phyloP scores from a whole-genome alignment of 2,329 filamentous ascomycete species.

The Diaporthe citrichinensis region DNA sequence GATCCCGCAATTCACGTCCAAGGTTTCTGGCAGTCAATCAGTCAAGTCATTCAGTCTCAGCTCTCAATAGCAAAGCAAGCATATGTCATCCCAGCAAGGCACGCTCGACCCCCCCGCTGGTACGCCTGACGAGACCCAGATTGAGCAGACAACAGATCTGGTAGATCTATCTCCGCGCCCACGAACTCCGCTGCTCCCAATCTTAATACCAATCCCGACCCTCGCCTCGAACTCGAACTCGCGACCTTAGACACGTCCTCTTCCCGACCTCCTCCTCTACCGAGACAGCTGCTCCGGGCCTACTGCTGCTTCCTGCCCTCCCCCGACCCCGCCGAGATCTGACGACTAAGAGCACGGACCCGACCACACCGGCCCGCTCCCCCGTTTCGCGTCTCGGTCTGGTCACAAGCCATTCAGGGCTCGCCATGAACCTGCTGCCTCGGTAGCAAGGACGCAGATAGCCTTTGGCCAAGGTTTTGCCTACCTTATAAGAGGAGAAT shows the following conservation, averaged over 20 bases:
- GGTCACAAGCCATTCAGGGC: slow-evolving; percentile 10
- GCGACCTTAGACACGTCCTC: not conserved
- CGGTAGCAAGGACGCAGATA: slow-evolving; percentile 35
- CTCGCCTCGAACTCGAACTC: slow-evolving; percentile 15
- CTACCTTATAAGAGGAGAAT: not conserved
- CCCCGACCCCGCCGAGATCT: not conserved
- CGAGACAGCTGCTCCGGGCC: slow-evolving; percentile 4
- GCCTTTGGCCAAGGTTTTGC: slow-evolving; percentile 23
- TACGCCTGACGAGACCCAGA: slow-evolving; percentile 19
- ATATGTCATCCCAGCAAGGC: slow-evolving; percentile 14
- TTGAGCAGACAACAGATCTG: not conserved
- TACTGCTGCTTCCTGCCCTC: not conserved
- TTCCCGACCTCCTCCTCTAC: not conserved
- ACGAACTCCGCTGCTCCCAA: slow-evolving; percentile 10
- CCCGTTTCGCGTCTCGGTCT: slow-evolving; percentile 8
- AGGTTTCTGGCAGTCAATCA: slow-evolving; percentile 18
- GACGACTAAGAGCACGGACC: slow-evolving; percentile 17
- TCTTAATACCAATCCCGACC: slow-evolving; percentile 14
- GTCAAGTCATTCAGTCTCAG: slow-evolving; percentile 1
- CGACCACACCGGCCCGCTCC: not conserved
- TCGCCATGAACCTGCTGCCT: slow-evolving; percentile 35
- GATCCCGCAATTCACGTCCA: slow-evolving; percentile 20
- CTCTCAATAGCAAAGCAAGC: slow-evolving; percentile 18
- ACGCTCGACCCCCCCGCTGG: slow-evolving; percentile 22
- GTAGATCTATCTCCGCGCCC: slow-evolving; percentile 2